phyloP scores from a whole-genome alignment of 805 yeast species.

The Spathaspora boniae region DNA sequence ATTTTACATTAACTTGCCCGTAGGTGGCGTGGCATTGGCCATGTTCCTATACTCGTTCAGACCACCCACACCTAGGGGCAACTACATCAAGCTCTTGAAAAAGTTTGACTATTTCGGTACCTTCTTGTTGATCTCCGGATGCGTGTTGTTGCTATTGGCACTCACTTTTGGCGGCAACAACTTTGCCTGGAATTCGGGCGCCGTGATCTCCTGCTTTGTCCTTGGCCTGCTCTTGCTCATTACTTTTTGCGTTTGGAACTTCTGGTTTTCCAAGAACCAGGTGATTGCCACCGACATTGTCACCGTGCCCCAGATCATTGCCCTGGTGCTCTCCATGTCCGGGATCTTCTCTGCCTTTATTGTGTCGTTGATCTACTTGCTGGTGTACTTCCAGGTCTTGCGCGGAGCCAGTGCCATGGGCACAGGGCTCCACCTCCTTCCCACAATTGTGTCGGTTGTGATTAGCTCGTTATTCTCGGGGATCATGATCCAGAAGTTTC shows the following conservation, averaged over 20 bases:
- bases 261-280: conserved; percentile 38
- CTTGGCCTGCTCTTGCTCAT: conserved; percentile 34
- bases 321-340: conserved; percentile 34
- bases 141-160: conserved; percentile 52
- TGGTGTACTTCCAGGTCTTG: conserved; percentile 50
- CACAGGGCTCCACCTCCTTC: conserved; percentile 45
- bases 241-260: conserved; percentile 42
- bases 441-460: conserved; percentile 39
- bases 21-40: conserved; percentile 32
- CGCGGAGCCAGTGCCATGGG: conserved; percentile 37
- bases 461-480: conserved; percentile 37
- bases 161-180: conserved; percentile 60
- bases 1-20: conserved; percentile 47
- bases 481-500: conserved; percentile 31
- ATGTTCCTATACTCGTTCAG: conserved; percentile 33
- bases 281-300: conserved; percentile 46
- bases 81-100: conserved; percentile 34
- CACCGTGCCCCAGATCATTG: conserved; percentile 29
- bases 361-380: conserved; percentile 18
- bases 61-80: conserved; percentile 44
- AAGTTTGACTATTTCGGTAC: conserved; percentile 55
- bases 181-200: conserved; percentile 49
- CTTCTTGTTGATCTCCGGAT: conserved; percentile 43
- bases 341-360: conserved; percentile 37
- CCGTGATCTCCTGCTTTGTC: conserved; percentile 32